phyloP scores from a whole-genome alignment of 768 basidiomycete species.

The Boletus subparvulus region DNA sequence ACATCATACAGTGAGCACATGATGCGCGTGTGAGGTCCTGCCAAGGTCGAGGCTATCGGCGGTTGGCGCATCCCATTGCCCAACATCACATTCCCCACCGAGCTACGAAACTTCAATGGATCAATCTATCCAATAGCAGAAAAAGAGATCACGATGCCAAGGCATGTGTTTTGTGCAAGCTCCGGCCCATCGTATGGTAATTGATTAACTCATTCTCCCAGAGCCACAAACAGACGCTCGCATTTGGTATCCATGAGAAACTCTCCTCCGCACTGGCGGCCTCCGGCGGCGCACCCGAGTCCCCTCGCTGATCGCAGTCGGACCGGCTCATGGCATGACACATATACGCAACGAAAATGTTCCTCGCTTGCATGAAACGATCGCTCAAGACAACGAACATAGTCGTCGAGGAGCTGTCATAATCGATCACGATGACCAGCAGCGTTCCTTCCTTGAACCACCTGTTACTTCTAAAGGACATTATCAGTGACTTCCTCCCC shows the following conservation, averaged over 20 bases:
- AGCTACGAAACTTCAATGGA: background rate
- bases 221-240: background rate
- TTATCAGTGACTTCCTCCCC: no score
- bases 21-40: slow-evolving; percentile 6
- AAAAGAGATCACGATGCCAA: background rate
- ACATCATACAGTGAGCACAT: background rate
- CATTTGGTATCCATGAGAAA: background rate
- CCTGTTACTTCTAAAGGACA: no score
- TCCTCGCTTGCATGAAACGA: no score
- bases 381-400: no score
- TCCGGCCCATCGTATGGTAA: slow-evolving; percentile 1
- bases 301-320: background rate
- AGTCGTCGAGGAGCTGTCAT: no score
- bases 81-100: background rate
- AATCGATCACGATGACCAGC: background rate
- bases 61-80: background rate
- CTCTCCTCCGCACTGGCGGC: background rate
- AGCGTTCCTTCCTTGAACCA: background rate
- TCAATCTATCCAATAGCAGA: background rate
- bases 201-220: background rate
- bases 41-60: background rate
- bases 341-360: no score
- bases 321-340: no score
- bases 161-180: background rate
- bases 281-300: slow-evolving; percentile 1